Evolutionary conservation across 805 yeast genomes (phyloP), one percentile per base, ranked within the genome.

Genomic region (Limtongozyma cylindracea): DNA sequence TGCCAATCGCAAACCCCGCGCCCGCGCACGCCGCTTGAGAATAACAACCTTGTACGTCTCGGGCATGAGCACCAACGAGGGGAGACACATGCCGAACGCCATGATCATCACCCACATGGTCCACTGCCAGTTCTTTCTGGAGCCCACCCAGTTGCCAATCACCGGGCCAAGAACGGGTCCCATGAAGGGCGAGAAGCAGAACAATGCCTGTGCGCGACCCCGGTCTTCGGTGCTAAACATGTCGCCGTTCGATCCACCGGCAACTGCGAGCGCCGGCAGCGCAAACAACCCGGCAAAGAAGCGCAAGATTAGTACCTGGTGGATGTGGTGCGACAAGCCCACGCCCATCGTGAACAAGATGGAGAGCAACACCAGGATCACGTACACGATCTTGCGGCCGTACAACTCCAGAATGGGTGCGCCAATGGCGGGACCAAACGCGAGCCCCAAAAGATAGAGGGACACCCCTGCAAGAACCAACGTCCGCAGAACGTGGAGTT

Each of bases 361-460:
- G 29, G 60, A 66, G 3, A 61, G 19, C 24, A 59, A 40, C 17
- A 61, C 37, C 3, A 70, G 47, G 11, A 40, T 21, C 16, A 53
- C 42, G 28, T 62, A 65, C 19, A 61, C 49, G 15, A 50, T 42
- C 24, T 57, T 58, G 28, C 72, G 49, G 9, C 73, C 73, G 20
- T 60, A 36, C 18, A 70, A 35, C 40, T 73, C 91, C n/a, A 84
- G 69, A 18, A 73, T 39, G 4, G 92, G 93, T 13, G 88, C 94
- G 78, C 88, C 82, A 17, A 77, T 36, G 23, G 80, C 52, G 3
- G 96, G 96, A 10, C 95, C 94, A 1, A 77, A 58, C 1, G 94
- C 95, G 45, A 80, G 84, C 8, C 95, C 96, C 19, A 78, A 43
- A n/a, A 82, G 94, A 35, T 63, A 82, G 13, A 80, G 52, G 0